Evolutionary conservation across 768 basidiomycete species (phyloP).

Genomic region (Pleurotus sapidus): DNA sequence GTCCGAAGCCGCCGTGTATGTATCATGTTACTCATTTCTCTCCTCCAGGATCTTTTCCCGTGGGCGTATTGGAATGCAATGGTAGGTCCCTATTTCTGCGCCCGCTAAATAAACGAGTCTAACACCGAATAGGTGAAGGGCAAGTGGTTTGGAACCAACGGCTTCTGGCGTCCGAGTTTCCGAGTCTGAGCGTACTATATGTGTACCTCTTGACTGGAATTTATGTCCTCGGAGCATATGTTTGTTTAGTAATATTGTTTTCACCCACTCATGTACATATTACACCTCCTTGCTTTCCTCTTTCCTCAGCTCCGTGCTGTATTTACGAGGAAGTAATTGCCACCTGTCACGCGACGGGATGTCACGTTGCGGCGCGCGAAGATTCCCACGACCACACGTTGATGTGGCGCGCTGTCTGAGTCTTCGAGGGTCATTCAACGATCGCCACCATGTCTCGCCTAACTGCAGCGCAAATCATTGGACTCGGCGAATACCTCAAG

Average conservation of each 20-base stretch:
- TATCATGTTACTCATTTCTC: conserved; percentile 11
- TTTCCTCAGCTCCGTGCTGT: too few relatives aligned
- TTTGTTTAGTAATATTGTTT: neutral
- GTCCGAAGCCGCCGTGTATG: neutral
- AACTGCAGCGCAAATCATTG: conserved; percentile 76
- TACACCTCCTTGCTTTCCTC: too few relatives aligned
- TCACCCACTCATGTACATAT: neutral
- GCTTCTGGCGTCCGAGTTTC: conserved; percentile 27
- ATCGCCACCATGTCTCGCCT: conserved; percentile 61
- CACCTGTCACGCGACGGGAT: too few relatives aligned
- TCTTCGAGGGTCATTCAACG: neutral
- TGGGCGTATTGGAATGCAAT: conserved; percentile 75
- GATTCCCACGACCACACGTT: too few relatives aligned
- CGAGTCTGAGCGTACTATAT: conserved; percentile 3
- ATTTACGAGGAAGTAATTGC: too few relatives aligned
- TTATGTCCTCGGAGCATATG: neutral
- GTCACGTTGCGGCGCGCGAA: too few relatives aligned
- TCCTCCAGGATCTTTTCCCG: conserved; percentile 59
- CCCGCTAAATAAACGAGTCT: conserved; percentile 16
- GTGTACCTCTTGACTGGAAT: neutral
- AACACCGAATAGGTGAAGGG: conserved; percentile 36
- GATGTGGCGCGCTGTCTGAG: too few relatives aligned
- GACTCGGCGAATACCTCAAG: conserved; percentile 73
- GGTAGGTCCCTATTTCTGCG: conserved; percentile 34
- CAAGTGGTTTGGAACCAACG: conserved; percentile 41